These are phyloP conservation scores for Vitis labrusca DNA, from an alignment of 164 flowering plant species.

Conservation along the genomic window DNA sequence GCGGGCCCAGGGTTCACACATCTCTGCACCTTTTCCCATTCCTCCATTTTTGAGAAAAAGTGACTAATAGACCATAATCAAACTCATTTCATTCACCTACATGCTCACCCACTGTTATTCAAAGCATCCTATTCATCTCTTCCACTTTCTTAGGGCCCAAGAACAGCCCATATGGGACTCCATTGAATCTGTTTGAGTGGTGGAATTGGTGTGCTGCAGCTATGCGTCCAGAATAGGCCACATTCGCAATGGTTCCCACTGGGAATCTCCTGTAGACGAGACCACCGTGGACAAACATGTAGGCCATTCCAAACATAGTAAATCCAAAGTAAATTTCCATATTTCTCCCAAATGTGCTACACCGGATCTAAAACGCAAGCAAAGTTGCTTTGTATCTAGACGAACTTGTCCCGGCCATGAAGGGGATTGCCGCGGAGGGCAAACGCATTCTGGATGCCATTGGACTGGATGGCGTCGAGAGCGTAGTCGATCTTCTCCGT, in stretches of 20 bases:
- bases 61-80: too few species aligned
- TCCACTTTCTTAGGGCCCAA: conserved; percentile 78
- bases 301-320: conserved; percentile 94
- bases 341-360: conserved; percentile 63
- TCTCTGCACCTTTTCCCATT: background rate
- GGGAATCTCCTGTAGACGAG: conserved; percentile 92
- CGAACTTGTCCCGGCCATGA: conserved; percentile 97
- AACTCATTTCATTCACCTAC: background rate
- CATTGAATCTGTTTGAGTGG: conserved; percentile 81
- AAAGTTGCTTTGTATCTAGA: conserved; percentile 84
- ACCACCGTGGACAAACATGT: conserved; percentile 98
- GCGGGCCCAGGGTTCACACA: too few species aligned
- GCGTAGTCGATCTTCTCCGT: conserved; percentile 92
- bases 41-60: background rate
- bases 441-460: conserved; percentile 91
- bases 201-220: conserved; percentile 94
- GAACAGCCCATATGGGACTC: conserved; percentile 94
- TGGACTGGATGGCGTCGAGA: conserved; percentile 60
- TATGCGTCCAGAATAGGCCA: conserved; percentile 77
- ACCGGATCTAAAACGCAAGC: conserved; percentile 96
- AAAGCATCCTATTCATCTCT: conserved; percentile 10
- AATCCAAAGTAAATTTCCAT: conserved; percentile 96
- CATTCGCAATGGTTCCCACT: conserved; percentile 94
- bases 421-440: conserved; percentile 96
- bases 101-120: background rate